Conservation (phyloP, 2,329 filamentous ascomycete species). For the Seiridium unicorne region DNA sequence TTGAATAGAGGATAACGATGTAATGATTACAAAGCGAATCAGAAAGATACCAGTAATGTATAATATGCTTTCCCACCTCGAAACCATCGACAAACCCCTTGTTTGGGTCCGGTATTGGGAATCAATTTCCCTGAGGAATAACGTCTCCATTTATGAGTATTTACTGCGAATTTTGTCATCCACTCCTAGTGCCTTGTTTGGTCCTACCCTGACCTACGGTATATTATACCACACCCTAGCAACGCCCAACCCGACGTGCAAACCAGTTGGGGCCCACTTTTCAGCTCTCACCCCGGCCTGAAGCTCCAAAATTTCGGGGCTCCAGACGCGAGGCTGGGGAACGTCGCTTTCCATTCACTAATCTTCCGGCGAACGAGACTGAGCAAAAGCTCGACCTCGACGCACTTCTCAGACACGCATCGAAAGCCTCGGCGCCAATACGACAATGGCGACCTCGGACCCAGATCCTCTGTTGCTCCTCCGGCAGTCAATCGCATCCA, state of each 20-base stretch:
- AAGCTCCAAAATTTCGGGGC: background rate
- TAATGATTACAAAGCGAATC: background rate
- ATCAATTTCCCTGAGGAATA: too few relatives aligned
- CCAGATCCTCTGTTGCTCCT: constrained; percentile 81
- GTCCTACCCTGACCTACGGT: too few relatives aligned
- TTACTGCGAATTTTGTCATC: too few relatives aligned
- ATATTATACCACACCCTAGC: too few relatives aligned
- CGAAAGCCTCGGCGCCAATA: background rate
- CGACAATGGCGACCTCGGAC: constrained; percentile 57
- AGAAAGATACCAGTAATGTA: background rate
- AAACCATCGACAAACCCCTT: too few relatives aligned
- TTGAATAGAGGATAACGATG: constrained; percentile 65
- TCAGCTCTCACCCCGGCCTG: constrained; percentile 3
- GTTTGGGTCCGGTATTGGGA: too few relatives aligned
- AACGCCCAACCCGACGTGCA: too few relatives aligned
- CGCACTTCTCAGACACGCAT: background rate
- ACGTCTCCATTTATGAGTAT: too few relatives aligned
- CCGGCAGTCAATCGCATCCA: constrained; percentile 75
- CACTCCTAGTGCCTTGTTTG: too few relatives aligned
- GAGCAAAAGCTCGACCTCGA: background rate
- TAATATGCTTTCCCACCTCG: background rate
- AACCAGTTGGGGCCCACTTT: background rate
- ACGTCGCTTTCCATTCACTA: background rate
- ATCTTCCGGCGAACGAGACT: background rate
- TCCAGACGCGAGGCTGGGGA: background rate